Base-by-base conservation (phyloP, 78 protist genomes). In the Planoprotostelium fungivorum region DNA sequence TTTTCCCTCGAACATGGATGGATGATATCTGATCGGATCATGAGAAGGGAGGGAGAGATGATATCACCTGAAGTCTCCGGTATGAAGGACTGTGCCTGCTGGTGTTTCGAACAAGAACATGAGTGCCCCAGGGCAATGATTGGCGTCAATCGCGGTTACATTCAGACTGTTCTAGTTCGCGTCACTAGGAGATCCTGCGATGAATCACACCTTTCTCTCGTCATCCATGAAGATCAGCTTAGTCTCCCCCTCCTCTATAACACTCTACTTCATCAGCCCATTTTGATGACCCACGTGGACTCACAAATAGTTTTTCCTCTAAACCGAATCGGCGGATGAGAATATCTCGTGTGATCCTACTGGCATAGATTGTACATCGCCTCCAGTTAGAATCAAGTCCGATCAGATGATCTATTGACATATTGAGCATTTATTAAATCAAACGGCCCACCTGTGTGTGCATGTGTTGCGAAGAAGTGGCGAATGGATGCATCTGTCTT, bases 61-160 rank as follows among this genome's bases (percentile, higher is more conserved):
- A 37, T 0, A 29, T 39, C 36, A 89, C 28, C 96, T 90, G 63
- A 95, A 92, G 90, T 95, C 96, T 63, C 96, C 96, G 0, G 96
- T 95, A 90, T 63, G 83, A 38, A 95, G 93, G 1, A 95, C 84
- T 37, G 29, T 29, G 0, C 93, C 93, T 0, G 85, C 84, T 28
- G 0, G 0, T 10, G 90, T 90, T 36, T 90, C 85, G 29, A 95
- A 35, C 73, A 89, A 38, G 87, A 92, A 92, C 96, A 95, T 95
- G 83, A 63, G 90, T 0, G 96, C 88, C 29, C 96, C 96, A 0
- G 92, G 91, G 37, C 94, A 90, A 85, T 95, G 96, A 84, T 89
- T 87, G 10, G 94, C 96, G 38, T 87, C 90, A 37, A 90, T 0
- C 9, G n/a, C 37, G 16, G 90, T 90, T 28, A 95, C 91, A 9